Base-by-base conservation (phyloP, 139 green algal genomes). In the Diplosphaera chodatii region DNA sequence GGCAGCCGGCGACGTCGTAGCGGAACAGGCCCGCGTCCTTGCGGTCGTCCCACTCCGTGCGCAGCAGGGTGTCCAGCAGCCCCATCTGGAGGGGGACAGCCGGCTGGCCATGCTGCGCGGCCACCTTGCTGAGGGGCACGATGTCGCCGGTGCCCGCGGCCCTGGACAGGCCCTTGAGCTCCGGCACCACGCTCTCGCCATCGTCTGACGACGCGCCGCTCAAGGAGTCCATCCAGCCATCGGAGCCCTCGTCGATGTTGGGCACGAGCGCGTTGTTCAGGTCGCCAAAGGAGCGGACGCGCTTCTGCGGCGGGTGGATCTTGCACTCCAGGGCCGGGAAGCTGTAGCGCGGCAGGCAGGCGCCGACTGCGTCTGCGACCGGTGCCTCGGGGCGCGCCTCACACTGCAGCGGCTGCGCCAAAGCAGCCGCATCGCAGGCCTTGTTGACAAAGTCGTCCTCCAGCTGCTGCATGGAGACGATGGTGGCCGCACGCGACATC, bases 1-100 rank as follows among this genome's bases (percentile, higher is more conserved):
- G 74, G 79, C 89, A 96, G 28, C 82, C 83, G 10, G 91, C 93
- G 30, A 99, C 90, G 72, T 98, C 92, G 72, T 99, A 99, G 48
- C 94, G 91, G 73, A 96, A 96, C 10, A 94, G 76, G 27, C 78
- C 75, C 70, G 69, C 59, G 55, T 91, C 86, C 28, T 37, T 66
- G 31, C 86, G 79, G 55, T 90, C 85, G 66, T 94, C 89, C 91
- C 91, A 96, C 70, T 91, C 80, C 1, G 84, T 80, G 56, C 90
- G 74, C 23, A 94, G 78, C 30, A 85, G 67, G 16, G 41, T 74
- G 63, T 93, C 90, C 41, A 96, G 79, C 69, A 91, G 56, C 32
- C 71, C 66, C 63, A 76, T 66, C 65, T 69, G 70, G 13, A 28
- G 59, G n/a, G n/a, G n/a, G n/a, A 18, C 48, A 3, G 48, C 48